A percentile compares a stretch with the other conserved stretches of the same genome.
These are phyloP conservation scores for Calocera viscosa DNA, from an alignment of 768 basidiomycete species.

Conservation along the genomic window DNA sequence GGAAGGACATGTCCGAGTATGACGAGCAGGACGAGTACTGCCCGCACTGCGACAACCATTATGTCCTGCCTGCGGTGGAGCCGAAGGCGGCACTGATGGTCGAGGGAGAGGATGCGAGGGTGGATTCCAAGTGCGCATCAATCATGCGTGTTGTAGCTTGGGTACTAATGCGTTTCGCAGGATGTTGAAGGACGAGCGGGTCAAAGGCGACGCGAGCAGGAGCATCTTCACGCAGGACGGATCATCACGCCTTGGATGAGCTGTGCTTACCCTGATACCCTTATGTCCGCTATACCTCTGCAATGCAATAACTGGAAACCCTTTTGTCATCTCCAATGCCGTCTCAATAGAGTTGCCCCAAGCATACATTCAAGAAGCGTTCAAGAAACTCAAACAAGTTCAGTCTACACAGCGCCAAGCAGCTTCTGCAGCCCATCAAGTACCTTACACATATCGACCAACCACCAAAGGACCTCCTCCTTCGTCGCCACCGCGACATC, in stretches of 20 bases:
- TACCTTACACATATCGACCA: not conserved
- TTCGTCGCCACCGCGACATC: not conserved
- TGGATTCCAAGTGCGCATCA: slow-evolving; percentile 63
- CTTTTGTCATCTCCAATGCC: not conserved
- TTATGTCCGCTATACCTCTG: not conserved
- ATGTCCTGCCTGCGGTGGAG: slow-evolving; percentile 87
- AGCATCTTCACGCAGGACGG: slow-evolving; percentile 41
- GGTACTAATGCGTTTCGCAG: slow-evolving; percentile 32
- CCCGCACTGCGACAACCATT: slow-evolving; percentile 97
- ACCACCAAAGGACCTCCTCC: slow-evolving; percentile 3
- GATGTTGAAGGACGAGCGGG: slow-evolving; percentile 81
- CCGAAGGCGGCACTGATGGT: slow-evolving; percentile 74
- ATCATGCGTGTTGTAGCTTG: not conserved
- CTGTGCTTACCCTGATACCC: slow-evolving; percentile 15
- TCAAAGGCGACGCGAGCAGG: slow-evolving; percentile 39
- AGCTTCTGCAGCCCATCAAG: not conserved
- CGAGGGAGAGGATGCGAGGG: slow-evolving; percentile 80
- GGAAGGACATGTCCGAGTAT: slow-evolving; percentile 84
- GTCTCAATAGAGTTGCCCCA: not conserved
- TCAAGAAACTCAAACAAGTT: too few species aligned
- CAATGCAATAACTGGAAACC: not conserved
- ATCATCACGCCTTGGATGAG: slow-evolving; percentile 32
- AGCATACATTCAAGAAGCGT: too few species aligned
- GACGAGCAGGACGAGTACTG: slow-evolving; percentile 98
- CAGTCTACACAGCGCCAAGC: not conserved